These are phyloP conservation scores for Silybum marianum DNA, from an alignment of 129 eudicot species.

Conservation along the genomic window DNA sequence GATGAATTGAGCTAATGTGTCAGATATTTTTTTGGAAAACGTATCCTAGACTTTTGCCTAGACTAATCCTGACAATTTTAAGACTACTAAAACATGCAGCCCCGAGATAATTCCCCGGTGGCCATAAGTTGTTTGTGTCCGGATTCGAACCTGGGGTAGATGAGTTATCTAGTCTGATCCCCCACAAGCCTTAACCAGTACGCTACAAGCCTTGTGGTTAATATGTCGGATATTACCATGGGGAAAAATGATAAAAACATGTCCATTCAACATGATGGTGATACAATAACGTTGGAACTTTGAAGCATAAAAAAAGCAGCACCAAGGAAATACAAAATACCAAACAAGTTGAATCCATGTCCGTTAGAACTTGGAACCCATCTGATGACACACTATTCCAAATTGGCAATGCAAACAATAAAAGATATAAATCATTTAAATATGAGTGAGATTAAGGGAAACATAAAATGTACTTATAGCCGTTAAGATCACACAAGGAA, in stretches of 20 bases:
- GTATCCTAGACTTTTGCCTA: too few species aligned
- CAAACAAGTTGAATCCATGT: conserved; percentile 2
- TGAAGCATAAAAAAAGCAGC: neutral
- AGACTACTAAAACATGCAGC: too few species aligned
- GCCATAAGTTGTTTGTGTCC: too few species aligned
- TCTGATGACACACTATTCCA: neutral
- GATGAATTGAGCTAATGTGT: neutral
- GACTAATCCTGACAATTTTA: too few species aligned
- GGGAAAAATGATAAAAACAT: neutral
- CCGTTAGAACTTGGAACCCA: conserved; percentile 7
- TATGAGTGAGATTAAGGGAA: neutral
- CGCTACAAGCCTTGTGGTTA: too few species aligned
- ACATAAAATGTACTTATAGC: conserved; percentile 13
- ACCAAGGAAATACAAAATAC: neutral
- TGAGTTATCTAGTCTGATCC: too few species aligned
- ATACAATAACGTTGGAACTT: neutral
- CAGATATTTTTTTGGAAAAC: too few species aligned
- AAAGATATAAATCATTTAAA: conserved; percentile 12
- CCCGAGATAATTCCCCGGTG: too few species aligned
- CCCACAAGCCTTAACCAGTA: too few species aligned
- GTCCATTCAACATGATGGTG: neutral
- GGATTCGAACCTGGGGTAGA: too few species aligned
- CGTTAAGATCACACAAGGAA: conserved; percentile 16
- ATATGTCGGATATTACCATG: neutral
- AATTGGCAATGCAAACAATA: conserved; percentile 17